Base-by-base conservation (phyloP, 1,139 yeast species). In the Debaryomyces robertsiae region DNA sequence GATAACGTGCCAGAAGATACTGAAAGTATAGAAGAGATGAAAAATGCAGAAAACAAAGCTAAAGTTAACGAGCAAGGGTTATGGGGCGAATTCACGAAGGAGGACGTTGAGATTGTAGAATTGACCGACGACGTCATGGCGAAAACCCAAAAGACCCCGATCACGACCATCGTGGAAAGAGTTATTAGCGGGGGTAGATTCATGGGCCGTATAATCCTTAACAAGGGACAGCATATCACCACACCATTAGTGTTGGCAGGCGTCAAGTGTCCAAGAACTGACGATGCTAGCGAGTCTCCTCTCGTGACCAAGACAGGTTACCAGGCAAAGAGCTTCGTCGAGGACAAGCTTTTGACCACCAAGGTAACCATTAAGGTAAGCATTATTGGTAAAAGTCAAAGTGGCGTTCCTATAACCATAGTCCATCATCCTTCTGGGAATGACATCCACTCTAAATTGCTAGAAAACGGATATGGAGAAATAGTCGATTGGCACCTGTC, bases 401-500 rank as follows among this genome's bases (percentile, higher is more conserved):
- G 69, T 22, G 91, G 88, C 7, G 66, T 83, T 6, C 84, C 91
- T 9, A 76, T 83, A 43, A 85, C 74, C 6, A 53, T 80, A 30
- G 61, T 77, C 39, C 82, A 81, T 51, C 91, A 89, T 41, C 84
- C 87, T 9, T 90, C 95, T 6, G 79, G 77, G 9, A 85, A 86
- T 55, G 64, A 64, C 45, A 82, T 88, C 52, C 81, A 85, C 46
- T 84, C 82, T 50, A 77, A 79, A 49, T 64, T 88, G 47, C 70
- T 88, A 47, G 79, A 77, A 46, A 73, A 70, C 44, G 96, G 96
- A 7, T 71, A 81, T 32, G 95, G 84, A 6, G 82, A 81, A 49
- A 79, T 87, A 41, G 80, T 83, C 16, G 95, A 88, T 58, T 85
- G 95, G 93, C 95, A 88, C 60, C 80, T 90, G 1, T 61, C 79